Base-by-base conservation (phyloP, 2,329 filamentous ascomycete genomes). In the Exutisphaerella laricina region DNA sequence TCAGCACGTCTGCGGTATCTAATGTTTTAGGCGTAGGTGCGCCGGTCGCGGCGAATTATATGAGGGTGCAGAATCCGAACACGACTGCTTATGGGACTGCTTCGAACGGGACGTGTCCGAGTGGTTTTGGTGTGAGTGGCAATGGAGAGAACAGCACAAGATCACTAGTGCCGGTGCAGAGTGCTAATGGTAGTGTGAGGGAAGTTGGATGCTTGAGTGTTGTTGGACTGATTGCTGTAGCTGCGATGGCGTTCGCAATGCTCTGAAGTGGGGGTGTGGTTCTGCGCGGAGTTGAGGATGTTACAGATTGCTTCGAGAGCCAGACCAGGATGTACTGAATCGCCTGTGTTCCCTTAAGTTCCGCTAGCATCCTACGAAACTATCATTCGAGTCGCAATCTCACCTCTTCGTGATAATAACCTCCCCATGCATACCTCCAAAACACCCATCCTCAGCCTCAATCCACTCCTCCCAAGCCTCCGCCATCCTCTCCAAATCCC, bases 341-440 rank as follows among this genome's bases (percentile, higher is more conserved):
- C n/a, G n/a, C n/a, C n/a, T n/a, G n/a, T n/a, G n/a, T n/a, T n/a
- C n/a, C n/a, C n/a, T n/a, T n/a, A n/a, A n/a, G n/a, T n/a, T n/a
- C n/a, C n/a, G n/a, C n/a, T n/a, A n/a, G n/a, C n/a, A n/a, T n/a
- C n/a, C n/a, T n/a, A n/a, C n/a, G n/a, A n/a, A n/a, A n/a, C n/a
- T n/a, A n/a, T n/a, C n/a, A n/a, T n/a, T n/a, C n/a, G n/a, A n/a
- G n/a, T n/a, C n/a, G n/a, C n/a, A n/a, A n/a, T n/a, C n/a, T n/a
- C n/a, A n/a, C n/a, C 28, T 30, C 49, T 59, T 59, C 17, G 38
- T 49, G 9, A 62, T 49, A 10, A 64, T 25, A 2, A 70, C 53
- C 50, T 72, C 64, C 2, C 68, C 69, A 54, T 70, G 63, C 53
- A 70, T 60, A 13, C 65, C 59, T 1, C 61, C 62, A 45, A 66